phyloP scores from a whole-genome alignment of 2,329 filamentous ascomycete species.

The Penicillium sp. region DNA sequence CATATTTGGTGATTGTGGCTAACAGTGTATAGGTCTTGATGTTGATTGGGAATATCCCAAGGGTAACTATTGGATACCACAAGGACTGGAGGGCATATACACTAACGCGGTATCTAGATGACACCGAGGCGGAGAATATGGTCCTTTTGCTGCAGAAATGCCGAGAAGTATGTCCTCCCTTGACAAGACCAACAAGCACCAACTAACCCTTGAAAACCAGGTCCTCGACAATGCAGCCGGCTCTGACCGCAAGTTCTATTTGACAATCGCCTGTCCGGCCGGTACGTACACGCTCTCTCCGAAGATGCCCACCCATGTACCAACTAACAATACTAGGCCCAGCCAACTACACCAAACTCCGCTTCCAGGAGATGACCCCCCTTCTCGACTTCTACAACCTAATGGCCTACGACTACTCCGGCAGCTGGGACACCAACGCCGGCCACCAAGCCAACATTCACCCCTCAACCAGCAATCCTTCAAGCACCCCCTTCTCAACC shows the following conservation, averaged over 20 bases:
- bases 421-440: conserved; percentile 68
- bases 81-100: background rate
- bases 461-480: conserved; percentile 55
- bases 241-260: conserved; percentile 43
- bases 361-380: conserved; percentile 46
- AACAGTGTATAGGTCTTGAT: conserved; percentile 36
- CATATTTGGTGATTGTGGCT: background rate
- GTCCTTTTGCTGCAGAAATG: conserved; percentile 44
- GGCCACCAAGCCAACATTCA: conserved; percentile 82
- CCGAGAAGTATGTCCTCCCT: conserved; percentile 33
- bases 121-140: conserved; percentile 42
- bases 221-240: conserved; percentile 40
- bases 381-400: conserved; percentile 54
- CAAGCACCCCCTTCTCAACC: conserved; percentile 74
- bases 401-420: conserved; percentile 86
- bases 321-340: conserved; percentile 40
- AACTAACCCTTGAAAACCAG: conserved; percentile 22
- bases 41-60: conserved; percentile 50
- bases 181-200: background rate
- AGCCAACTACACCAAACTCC: conserved; percentile 44
- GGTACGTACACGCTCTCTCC: conserved; percentile 41
- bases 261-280: conserved; percentile 51
- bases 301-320: conserved; percentile 41
- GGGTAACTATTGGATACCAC: conserved; percentile 21
- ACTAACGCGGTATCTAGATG: conserved; percentile 31